Percentiles rank a stretch among this genome's conserved stretches.
phyloP scores from a whole-genome alignment of 352 stramenopile genomes.

The Peronospora destructor region DNA sequence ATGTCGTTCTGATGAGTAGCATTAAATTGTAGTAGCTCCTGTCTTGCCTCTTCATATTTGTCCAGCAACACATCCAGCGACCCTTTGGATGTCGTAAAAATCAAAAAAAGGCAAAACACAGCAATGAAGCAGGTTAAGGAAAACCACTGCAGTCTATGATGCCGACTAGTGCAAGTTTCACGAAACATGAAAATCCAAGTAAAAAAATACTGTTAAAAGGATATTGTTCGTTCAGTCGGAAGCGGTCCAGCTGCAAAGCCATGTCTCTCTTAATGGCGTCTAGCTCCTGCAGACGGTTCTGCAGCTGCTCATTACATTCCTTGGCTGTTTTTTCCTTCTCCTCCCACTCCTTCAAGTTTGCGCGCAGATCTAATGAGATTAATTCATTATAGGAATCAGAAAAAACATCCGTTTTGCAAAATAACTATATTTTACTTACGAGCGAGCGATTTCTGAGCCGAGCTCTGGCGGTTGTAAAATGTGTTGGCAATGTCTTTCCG shows the following conservation, averaged over 20 bases:
- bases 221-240: conserved; percentile 68
- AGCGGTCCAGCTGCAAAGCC: conserved; percentile 52
- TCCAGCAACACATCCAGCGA: conserved; percentile 51
- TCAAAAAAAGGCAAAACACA: conserved; percentile 5
- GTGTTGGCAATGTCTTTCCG: conserved; percentile 51
- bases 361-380: conserved; percentile 37
- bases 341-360: conserved; percentile 63
- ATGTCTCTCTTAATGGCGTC: conserved; percentile 63
- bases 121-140: conserved; percentile 22
- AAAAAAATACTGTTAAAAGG: conserved; percentile 18
- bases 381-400: neutral
- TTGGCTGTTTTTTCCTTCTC: conserved; percentile 38
- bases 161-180: neutral
- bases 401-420: neutral
- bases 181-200: conserved; percentile 7
- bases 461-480: conserved; percentile 36
- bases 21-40: conserved; percentile 53
- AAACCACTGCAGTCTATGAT: conserved; percentile 2
- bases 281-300: conserved; percentile 53
- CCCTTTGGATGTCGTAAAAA: conserved; percentile 45
- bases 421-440: conserved; percentile 26
- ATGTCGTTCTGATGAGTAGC: conserved; percentile 64
- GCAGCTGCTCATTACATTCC: conserved; percentile 45
- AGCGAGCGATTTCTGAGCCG: conserved; percentile 48
- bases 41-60: conserved; percentile 59